phyloP scores from a whole-genome alignment of 305 asterid species.

The Fraxinus nigra region DNA sequence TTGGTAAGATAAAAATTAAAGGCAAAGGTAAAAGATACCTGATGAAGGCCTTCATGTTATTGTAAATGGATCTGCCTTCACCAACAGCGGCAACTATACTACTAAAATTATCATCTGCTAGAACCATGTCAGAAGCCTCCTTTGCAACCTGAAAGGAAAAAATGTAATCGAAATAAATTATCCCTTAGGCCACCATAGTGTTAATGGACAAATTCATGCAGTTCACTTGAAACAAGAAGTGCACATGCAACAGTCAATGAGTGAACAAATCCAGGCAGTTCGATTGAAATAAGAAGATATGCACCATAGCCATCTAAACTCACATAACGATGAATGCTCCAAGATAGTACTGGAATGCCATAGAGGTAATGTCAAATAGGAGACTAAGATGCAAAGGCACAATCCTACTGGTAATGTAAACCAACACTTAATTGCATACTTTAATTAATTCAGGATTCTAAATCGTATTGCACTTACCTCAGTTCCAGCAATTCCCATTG shows the following conservation, averaged over 20 bases:
- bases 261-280: background rate
- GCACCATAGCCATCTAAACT: background rate
- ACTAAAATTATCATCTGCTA: slow-evolving; percentile 98
- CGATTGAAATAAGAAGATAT: background rate
- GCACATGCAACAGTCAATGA: background rate
- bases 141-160: slow-evolving; percentile 72
- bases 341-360: background rate
- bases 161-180: background rate
- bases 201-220: background rate
- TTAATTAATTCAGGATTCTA: background rate
- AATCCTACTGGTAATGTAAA: background rate
- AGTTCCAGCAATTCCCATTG: slow-evolving; percentile 92
- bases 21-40: slow-evolving; percentile 43
- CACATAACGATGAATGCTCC: background rate
- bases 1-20: background rate
- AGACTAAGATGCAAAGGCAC: background rate
- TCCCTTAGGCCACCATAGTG: background rate
- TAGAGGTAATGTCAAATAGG: background rate
- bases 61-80: slow-evolving; percentile 76
- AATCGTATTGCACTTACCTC: slow-evolving; percentile 44
- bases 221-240: background rate
- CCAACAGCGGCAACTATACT: slow-evolving; percentile 97
- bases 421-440: background rate
- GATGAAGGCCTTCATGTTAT: slow-evolving; percentile 67
- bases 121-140: slow-evolving; percentile 99